Conservation (phyloP, 306 rosid genomes). For the Glycyrrhiza uralensis region DNA sequence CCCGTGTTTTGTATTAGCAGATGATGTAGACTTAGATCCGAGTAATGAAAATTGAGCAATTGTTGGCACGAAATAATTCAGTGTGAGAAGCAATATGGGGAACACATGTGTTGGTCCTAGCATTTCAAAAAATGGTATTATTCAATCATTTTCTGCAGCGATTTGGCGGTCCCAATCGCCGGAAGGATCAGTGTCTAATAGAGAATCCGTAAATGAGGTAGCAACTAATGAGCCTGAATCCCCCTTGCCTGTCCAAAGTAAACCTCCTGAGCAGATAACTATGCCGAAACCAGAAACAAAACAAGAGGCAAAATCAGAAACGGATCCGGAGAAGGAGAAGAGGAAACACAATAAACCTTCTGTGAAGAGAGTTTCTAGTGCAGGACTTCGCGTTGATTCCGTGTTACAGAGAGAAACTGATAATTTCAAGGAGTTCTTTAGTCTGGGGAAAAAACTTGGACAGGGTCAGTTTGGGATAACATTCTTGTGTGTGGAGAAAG, state of each 20-base stretch:
- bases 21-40: slow-evolving; percentile 41
- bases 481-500: slow-evolving; percentile 77
- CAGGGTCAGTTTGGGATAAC: slow-evolving; percentile 95
- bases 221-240: slow-evolving; percentile 49
- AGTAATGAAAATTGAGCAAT: slow-evolving; percentile 33
- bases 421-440: slow-evolving; percentile 67
- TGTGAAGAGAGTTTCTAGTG: slow-evolving; percentile 85
- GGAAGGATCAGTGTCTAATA: slow-evolving; percentile 57
- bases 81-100: slow-evolving; percentile 66
- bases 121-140: slow-evolving; percentile 72
- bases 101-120: slow-evolving; percentile 94
- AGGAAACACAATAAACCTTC: slow-evolving; percentile 46
- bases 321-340: slow-evolving; percentile 24
- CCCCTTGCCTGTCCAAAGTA: slow-evolving; percentile 69
- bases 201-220: slow-evolving; percentile 46
- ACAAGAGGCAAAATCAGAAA: slow-evolving; percentile 6
- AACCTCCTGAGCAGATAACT: slow-evolving; percentile 84
- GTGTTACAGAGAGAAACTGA: slow-evolving; percentile 76
- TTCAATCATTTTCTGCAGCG: slow-evolving; percentile 90
- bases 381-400: slow-evolving; percentile 78
- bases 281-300: slow-evolving; percentile 57
- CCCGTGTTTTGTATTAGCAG: slow-evolving; percentile 36
- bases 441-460: slow-evolving; percentile 76
- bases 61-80: slow-evolving; percentile 6
- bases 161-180: slow-evolving; percentile 75